Conservation (phyloP, 495 filamentous ascomycete genomes). For the Penicillium steckii region DNA sequence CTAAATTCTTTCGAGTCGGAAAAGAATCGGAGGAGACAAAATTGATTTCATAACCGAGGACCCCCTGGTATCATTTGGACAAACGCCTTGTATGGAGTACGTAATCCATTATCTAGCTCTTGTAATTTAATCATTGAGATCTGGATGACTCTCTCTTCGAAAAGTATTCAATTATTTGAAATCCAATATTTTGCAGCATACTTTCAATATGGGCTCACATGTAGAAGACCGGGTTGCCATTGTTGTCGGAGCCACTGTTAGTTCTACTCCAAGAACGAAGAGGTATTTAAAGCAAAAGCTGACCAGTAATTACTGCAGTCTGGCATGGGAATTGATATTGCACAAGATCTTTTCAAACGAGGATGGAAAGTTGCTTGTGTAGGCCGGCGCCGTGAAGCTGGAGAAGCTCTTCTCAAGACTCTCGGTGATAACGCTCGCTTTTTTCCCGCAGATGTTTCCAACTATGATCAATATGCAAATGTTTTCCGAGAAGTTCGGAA, state of each 20-base stretch:
- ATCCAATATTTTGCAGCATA: background rate
- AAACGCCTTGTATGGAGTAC: too few species aligned
- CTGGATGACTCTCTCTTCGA: too few species aligned
- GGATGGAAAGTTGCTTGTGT: slow-evolving; percentile 29
- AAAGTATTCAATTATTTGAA: background rate
- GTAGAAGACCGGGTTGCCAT: slow-evolving; percentile 20
- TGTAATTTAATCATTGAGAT: too few species aligned
- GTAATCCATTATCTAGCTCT: too few species aligned
- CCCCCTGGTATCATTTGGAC: too few species aligned
- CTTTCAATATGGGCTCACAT: slow-evolving; percentile 9
- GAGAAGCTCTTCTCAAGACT: slow-evolving; percentile 13
- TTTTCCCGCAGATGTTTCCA: slow-evolving; percentile 24
- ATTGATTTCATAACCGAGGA: too few species aligned
- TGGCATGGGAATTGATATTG: slow-evolving; percentile 28
- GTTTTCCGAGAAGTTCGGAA: slow-evolving; percentile 18
- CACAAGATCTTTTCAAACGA: slow-evolving; percentile 17
- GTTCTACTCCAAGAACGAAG: slow-evolving; percentile 1
- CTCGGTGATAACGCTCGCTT: slow-evolving; percentile 18
- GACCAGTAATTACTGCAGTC: slow-evolving; percentile 14
- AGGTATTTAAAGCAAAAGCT: background rate
- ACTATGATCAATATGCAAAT: slow-evolving; percentile 21
- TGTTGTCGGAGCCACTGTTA: slow-evolving; percentile 23
- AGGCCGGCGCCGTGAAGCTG: slow-evolving; percentile 19
- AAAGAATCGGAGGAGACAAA: too few species aligned
- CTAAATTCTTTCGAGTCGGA: too few species aligned